A percentile compares a stretch with the other conserved stretches of the same genome.
phyloP scores from a whole-genome alignment of 768 basidiomycete species.

The Boletus vermiculosoides region DNA sequence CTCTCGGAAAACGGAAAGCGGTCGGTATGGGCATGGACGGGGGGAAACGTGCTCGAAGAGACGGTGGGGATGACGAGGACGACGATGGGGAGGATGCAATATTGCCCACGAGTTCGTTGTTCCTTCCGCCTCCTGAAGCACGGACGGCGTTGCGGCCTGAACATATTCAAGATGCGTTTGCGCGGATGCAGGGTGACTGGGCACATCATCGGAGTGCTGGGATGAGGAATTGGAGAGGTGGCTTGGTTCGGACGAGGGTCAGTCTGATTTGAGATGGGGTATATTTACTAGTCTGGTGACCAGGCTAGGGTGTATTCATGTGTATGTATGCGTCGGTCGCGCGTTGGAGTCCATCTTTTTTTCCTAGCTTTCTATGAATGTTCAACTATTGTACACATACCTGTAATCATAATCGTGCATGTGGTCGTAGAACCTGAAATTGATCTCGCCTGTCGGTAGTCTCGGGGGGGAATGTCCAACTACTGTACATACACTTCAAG shows the following conservation, averaged over 20 bases:
- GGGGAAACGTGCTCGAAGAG: slow-evolving; percentile 51
- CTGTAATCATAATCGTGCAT: slow-evolving; percentile 2
- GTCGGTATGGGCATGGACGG: slow-evolving; percentile 42
- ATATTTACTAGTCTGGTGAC: too few relatives aligned
- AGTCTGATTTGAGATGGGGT: slow-evolving; percentile 58
- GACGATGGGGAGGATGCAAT: slow-evolving; percentile 63
- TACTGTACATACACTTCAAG: too few relatives aligned
- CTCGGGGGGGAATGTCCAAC: too few relatives aligned
- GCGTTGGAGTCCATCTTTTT: too few relatives aligned
- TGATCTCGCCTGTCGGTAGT: background rate
- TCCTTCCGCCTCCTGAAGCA: slow-evolving; percentile 80
- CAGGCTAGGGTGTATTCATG: too few relatives aligned
- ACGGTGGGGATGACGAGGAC: slow-evolving; percentile 46
- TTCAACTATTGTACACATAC: background rate
- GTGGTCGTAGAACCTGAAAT: background rate
- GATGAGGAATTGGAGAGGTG: slow-evolving; percentile 88
- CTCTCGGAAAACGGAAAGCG: slow-evolving; percentile 70
- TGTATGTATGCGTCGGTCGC: background rate
- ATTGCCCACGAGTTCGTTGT: slow-evolving; percentile 68
- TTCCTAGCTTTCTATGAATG: background rate
- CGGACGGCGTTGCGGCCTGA: slow-evolving; percentile 75
- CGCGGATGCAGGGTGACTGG: slow-evolving; percentile 87
- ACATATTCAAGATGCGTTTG: slow-evolving; percentile 89
- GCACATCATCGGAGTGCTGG: slow-evolving; percentile 78
- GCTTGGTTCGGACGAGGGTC: slow-evolving; percentile 74